Conservation (phyloP, 495 filamentous ascomycete genomes). For the Aspergillus egyptiacus region DNA sequence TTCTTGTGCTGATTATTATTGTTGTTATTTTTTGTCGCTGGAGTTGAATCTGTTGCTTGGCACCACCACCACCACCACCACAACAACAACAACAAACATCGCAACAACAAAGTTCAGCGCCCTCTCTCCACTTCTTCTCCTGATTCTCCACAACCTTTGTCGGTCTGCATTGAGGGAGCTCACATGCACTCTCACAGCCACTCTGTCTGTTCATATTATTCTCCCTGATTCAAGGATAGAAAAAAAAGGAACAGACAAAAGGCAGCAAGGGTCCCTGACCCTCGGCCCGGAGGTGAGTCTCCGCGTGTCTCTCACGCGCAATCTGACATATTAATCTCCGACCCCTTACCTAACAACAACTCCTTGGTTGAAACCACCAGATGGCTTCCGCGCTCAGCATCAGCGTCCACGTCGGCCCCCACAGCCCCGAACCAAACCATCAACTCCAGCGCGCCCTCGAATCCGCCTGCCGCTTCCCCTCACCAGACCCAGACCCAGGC, state of each 20-base stretch:
- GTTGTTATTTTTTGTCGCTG: background rate
- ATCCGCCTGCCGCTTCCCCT: slow-evolving; percentile 12
- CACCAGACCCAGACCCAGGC: too few relatives aligned
- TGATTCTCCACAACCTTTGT: too few relatives aligned
- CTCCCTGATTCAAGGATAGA: too few relatives aligned
- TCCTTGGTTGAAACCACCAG: slow-evolving; percentile 1
- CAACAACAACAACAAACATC: slow-evolving; percentile 9
- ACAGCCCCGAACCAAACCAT: slow-evolving; percentile 16
- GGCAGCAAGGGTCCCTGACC: too few relatives aligned
- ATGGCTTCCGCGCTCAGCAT: slow-evolving; percentile 7
- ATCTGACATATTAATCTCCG: too few relatives aligned
- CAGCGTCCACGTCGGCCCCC: slow-evolving; percentile 7
- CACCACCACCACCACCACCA: slow-evolving; percentile 10
- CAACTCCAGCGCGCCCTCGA: slow-evolving; percentile 23
- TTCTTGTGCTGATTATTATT: background rate
- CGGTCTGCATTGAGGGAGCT: too few relatives aligned
- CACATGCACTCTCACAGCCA: too few relatives aligned
- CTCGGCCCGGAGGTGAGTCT: too few relatives aligned
- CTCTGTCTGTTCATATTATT: too few relatives aligned
- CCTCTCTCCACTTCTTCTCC: background rate
- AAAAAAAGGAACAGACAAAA: too few relatives aligned
- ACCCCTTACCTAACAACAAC: too few relatives aligned
- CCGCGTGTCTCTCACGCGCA: too few relatives aligned
- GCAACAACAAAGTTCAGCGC: background rate
- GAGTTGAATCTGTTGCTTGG: slow-evolving; percentile 10